phyloP scores from a whole-genome alignment of 2,329 filamentous ascomycete genomes.

The Sporothrix mexicana region DNA sequence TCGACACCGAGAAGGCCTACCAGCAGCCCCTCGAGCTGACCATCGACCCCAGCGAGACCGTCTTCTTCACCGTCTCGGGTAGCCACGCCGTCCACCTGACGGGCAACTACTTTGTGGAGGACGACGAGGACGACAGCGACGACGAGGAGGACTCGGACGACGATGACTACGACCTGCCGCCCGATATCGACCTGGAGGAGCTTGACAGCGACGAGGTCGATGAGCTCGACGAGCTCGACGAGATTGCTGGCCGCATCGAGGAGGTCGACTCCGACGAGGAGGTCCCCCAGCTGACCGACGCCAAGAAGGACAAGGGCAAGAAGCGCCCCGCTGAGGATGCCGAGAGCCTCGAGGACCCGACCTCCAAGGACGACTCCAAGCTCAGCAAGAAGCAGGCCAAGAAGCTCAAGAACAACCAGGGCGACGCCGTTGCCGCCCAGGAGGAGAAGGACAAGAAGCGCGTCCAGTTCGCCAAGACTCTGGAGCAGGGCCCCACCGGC shows the following conservation, averaged over 20 bases:
- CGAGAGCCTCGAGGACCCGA: slow-evolving; percentile 78
- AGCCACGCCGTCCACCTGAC: slow-evolving; percentile 91
- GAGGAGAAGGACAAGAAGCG: slow-evolving; percentile 81
- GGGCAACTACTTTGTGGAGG: slow-evolving; percentile 89
- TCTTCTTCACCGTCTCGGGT: slow-evolving; percentile 90
- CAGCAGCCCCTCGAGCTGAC: slow-evolving; percentile 96
- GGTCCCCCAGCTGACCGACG: slow-evolving; percentile 63
- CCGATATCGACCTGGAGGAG: slow-evolving; percentile 80
- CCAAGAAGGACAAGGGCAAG: slow-evolving; percentile 70
- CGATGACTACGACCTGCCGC: slow-evolving; percentile 75
- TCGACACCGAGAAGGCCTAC: slow-evolving; percentile 91
- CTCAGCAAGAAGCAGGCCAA: slow-evolving; percentile 96
- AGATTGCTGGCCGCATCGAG: slow-evolving; percentile 72
- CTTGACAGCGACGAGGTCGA: slow-evolving; percentile 72
- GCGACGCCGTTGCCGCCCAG: slow-evolving; percentile 73
- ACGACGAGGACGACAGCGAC: slow-evolving; percentile 68
- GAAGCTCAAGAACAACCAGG: slow-evolving; percentile 99
- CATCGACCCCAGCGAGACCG: slow-evolving; percentile 82
- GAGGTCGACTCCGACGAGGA: slow-evolving; percentile 83
- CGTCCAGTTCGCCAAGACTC: slow-evolving; percentile 98
- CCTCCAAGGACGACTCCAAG: slow-evolving; percentile 79
- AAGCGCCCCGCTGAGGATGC: slow-evolving; percentile 85
- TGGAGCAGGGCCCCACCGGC: slow-evolving; percentile 92
- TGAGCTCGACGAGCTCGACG: slow-evolving; percentile 76
- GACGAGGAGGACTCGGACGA: slow-evolving; percentile 68